Evolutionary conservation across 257 asterid species (phyloP).

Genomic region (Paulownia fortunei): DNA sequence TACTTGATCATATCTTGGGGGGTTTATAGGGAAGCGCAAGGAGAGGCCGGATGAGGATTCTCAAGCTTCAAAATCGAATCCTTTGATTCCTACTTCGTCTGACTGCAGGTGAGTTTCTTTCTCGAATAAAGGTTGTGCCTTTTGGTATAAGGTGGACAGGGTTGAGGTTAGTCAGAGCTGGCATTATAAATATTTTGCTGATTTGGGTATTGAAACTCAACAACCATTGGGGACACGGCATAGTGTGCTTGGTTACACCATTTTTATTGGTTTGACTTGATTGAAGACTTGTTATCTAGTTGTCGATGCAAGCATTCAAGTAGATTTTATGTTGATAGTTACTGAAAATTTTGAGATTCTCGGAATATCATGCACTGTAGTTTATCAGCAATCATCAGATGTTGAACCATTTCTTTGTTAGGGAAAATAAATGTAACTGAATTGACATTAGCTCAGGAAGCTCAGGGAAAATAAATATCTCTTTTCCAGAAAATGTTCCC

Average conservation of each 20-base stretch:
- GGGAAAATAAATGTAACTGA: neutral
- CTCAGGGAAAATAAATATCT: no score
- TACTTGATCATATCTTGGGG: conserved; percentile 12
- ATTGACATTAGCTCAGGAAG: no score
- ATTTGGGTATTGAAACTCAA: neutral
- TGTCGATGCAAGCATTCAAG: neutral
- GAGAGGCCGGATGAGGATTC: conserved; percentile 67
- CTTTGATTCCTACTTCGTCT: conserved; percentile 76
- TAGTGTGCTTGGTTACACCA: neutral
- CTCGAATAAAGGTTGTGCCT: conserved; percentile 21
- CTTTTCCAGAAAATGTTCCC: neutral
- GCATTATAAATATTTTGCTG: neutral
- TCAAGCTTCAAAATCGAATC: conserved; percentile 50
- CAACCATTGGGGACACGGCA: neutral
- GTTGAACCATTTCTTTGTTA: neutral
- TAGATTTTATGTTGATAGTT: neutral
- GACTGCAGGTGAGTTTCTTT: conserved; percentile 67
- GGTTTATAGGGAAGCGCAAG: conserved; percentile 74
- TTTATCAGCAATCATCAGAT: neutral
- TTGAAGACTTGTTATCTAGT: neutral
- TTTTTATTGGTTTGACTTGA: conserved; percentile 1
- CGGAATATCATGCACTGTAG: neutral
- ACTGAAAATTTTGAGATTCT: neutral
- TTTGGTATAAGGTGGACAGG: conserved; percentile 4
- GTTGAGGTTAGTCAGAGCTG: neutral